Percentiles rank a stretch among this genome's conserved stretches.
These are phyloP conservation scores for Puccinia polysora DNA, from an alignment of 1,284 basidiomycete genomes.

Conservation along the genomic window DNA sequence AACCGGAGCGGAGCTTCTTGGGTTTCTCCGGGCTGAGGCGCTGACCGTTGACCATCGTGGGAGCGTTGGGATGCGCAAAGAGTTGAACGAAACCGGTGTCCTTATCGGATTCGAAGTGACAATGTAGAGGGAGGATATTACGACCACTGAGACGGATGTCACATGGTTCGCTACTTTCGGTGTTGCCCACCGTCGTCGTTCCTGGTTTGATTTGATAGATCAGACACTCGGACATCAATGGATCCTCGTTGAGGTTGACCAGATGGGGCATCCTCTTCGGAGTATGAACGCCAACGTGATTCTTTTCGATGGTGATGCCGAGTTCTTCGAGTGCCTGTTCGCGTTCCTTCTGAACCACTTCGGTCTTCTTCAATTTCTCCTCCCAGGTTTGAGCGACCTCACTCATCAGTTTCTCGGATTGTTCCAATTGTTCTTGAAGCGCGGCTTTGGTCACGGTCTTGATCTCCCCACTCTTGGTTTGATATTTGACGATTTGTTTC, in stretches of 20 bases:
- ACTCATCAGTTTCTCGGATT: conserved; percentile 95
- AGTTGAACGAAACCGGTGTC: conserved; percentile 69
- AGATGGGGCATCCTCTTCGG: conserved; percentile 98
- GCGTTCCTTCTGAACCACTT: conserved; percentile 89
- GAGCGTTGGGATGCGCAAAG: conserved; percentile 69
- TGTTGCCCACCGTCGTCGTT: conserved; percentile 73
- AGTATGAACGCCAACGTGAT: conserved; percentile 88
- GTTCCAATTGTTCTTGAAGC: conserved; percentile 91
- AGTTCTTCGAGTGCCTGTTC: conserved; percentile 95
- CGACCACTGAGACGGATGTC: conserved; percentile 87
- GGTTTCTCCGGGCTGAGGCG: conserved; percentile 61
- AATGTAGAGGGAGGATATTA: conserved; percentile 87
- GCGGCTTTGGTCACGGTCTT: conserved; percentile 95
- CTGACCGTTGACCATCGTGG: conserved; percentile 90
- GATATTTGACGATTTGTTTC: conserved; percentile 90
- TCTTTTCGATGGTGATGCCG: conserved; percentile 95
- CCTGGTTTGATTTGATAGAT: conserved; percentile 93
- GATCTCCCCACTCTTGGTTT: conserved; percentile 86
- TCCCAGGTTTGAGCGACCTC: conserved; percentile 97
- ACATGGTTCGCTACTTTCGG: conserved; percentile 72
- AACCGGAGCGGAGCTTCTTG: conserved; percentile 83
- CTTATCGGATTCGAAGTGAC: conserved; percentile 78
- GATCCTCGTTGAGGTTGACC: conserved; percentile 67
- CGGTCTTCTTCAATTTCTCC: conserved; percentile 84
- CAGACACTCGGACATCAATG: conserved; percentile 56